phyloP scores from a whole-genome alignment of 2,329 filamentous ascomycete genomes.

The Aspergillus pseudoterreus region DNA sequence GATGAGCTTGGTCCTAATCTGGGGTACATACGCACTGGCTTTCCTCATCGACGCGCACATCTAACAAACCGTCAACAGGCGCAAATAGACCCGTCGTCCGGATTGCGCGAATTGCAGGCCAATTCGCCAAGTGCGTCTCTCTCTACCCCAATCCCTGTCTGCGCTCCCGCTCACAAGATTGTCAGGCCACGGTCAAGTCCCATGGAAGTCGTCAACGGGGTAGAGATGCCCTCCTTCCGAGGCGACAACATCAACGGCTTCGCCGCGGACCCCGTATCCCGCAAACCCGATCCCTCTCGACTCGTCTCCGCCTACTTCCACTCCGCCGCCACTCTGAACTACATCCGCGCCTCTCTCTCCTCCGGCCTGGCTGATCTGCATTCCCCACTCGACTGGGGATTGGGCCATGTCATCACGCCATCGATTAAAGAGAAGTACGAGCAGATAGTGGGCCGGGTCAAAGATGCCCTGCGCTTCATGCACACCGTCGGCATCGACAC shows the following conservation, averaged over 20 bases:
- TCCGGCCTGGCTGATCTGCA: constrained; percentile 93
- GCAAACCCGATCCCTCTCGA: constrained; percentile 75
- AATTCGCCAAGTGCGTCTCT: constrained; percentile 73
- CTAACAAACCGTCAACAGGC: constrained; percentile 24
- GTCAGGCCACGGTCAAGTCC: constrained; percentile 75
- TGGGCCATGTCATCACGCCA: constrained; percentile 85
- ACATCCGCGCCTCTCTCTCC: constrained; percentile 75
- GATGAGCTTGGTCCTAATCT: constrained; percentile 94
- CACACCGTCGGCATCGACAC: constrained; percentile 87
- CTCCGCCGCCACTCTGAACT: constrained; percentile 91
- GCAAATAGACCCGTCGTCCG: constrained; percentile 78
- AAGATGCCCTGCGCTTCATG: constrained; percentile 91
- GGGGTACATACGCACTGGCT: constrained; percentile 51
- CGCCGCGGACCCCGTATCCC: constrained; percentile 59
- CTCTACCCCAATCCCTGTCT: neutral
- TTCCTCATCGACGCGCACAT: constrained; percentile 24
- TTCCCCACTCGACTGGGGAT: constrained; percentile 87
- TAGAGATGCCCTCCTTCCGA: constrained; percentile 81
- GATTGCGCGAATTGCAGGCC: constrained; percentile 93
- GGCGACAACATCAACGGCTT: constrained; percentile 96
- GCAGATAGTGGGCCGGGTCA: constrained; percentile 77
- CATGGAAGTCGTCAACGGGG: constrained; percentile 75
- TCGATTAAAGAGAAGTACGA: constrained; percentile 82
- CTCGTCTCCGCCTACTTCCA: constrained; percentile 93
- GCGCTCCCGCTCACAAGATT: constrained; percentile 1